phyloP scores from a whole-genome alignment of 257 asterid genomes.

The Solanum lycopersicoides region DNA sequence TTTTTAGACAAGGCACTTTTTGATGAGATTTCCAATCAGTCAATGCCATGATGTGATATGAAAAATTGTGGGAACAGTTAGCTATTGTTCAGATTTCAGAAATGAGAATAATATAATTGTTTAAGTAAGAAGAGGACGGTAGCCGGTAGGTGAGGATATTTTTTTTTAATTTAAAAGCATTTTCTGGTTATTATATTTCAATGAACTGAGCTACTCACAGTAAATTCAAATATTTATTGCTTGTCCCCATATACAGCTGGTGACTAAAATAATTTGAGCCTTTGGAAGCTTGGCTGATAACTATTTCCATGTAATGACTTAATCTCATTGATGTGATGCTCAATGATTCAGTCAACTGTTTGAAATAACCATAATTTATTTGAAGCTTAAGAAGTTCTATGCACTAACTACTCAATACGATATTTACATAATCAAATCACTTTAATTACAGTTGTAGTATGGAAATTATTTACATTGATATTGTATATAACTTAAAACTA shows the following conservation, averaged over 20 bases:
- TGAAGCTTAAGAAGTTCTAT: not conserved
- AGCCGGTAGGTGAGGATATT: not conserved
- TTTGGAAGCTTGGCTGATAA: not conserved
- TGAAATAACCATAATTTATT: not conserved
- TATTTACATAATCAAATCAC: not conserved
- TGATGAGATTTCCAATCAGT: not conserved
- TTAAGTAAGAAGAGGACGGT: not conserved
- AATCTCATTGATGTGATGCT: not conserved
- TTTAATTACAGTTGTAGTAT: not conserved
- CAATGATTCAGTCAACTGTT: not conserved
- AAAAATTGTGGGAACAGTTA: not conserved
- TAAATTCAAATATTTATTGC: not conserved
- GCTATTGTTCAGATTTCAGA: not conserved
- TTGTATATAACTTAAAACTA: not conserved
- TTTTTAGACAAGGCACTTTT: not conserved
- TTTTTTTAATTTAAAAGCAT: not conserved
- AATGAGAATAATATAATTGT: not conserved
- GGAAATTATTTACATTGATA: not conserved
- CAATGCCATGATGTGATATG: not conserved
- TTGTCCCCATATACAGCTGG: not conserved
- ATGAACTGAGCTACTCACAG: not conserved
- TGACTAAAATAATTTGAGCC: not conserved
- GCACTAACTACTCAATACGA: not conserved
- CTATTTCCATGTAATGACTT: not conserved
- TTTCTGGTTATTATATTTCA: not conserved